Conservation (phyloP, 2,329 filamentous ascomycete species). For the Hirsutella rhossiliensis region DNA sequence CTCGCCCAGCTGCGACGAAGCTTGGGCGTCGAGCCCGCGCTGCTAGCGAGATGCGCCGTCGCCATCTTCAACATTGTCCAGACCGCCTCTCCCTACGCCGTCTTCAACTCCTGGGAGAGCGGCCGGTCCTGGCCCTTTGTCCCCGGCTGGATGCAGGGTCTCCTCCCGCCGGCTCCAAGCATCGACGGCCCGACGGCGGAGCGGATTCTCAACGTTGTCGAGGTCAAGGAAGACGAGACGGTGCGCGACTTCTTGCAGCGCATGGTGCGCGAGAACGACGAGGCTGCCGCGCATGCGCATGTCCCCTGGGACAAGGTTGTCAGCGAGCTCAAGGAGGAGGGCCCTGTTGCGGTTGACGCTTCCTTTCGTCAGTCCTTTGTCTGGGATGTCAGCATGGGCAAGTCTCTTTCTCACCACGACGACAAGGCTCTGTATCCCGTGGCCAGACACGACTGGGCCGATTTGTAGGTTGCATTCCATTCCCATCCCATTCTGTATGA, state of each 20-base stretch:
- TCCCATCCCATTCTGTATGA: background rate
- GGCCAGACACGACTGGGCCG: slow-evolving; percentile 23
- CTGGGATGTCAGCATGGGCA: slow-evolving; percentile 23
- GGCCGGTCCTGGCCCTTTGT: slow-evolving; percentile 25
- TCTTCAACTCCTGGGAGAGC: slow-evolving; percentile 22
- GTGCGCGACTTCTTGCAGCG: slow-evolving; percentile 14
- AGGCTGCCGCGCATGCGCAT: slow-evolving; percentile 15
- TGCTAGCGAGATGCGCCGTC: slow-evolving; percentile 19
- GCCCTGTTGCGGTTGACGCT: slow-evolving; percentile 15
- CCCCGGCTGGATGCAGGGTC: slow-evolving; percentile 19
- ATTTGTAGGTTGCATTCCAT: slow-evolving; percentile 16
- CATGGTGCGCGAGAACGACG: slow-evolving; percentile 13
- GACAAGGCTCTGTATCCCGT: slow-evolving; percentile 16
- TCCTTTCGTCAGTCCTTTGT: slow-evolving; percentile 25
- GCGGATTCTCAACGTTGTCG: slow-evolving; percentile 22
- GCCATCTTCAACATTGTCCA: slow-evolving; percentile 20
- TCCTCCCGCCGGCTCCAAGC: slow-evolving; percentile 22
- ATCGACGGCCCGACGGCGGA: slow-evolving; percentile 24
- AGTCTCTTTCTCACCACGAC: slow-evolving; percentile 9
- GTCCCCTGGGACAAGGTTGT: slow-evolving; percentile 22
- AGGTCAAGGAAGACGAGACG: slow-evolving; percentile 13
- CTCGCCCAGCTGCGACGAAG: slow-evolving; percentile 11
- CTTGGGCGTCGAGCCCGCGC: slow-evolving; percentile 12
- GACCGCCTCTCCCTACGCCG: slow-evolving; percentile 16
- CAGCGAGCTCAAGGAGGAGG: slow-evolving; percentile 19